Percentiles rank a stretch among this genome's conserved stretches.
Evolutionary conservation across 495 filamentous ascomycete genomes (phyloP).

Genomic region (Neurospora pannonica): DNA sequence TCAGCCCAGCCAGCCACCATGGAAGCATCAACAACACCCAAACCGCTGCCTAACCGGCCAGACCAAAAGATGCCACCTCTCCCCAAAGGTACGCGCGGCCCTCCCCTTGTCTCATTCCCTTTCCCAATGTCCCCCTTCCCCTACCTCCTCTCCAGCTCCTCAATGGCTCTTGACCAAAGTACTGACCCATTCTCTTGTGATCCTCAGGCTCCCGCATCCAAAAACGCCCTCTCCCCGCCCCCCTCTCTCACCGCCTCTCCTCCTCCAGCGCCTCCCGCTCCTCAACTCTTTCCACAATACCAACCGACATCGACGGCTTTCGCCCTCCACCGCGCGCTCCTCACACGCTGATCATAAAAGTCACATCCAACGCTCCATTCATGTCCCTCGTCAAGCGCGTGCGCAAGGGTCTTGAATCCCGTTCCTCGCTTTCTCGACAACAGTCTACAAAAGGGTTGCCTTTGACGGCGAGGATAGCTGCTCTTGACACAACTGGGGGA

Average conservation of each 20-base stretch:
- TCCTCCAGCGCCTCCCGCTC: conserved; percentile 20
- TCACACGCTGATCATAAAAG: conserved; percentile 52
- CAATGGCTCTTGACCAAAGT: background rate
- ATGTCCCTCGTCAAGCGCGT: conserved; percentile 76
- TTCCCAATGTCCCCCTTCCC: background rate
- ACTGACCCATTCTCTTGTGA: background rate
- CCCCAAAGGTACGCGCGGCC: conserved; percentile 30
- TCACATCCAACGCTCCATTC: conserved; percentile 67
- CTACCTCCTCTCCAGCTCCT: background rate
- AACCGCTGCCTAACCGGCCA: conserved; percentile 14
- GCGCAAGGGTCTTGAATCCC: conserved; percentile 60
- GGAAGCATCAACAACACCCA: background rate
- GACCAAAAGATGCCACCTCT: conserved; percentile 36
- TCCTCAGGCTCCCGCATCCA: conserved; percentile 17
- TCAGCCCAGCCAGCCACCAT: background rate
- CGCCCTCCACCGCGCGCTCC: conserved; percentile 45
- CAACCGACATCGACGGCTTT: conserved; percentile 66
- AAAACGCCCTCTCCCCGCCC: conserved; percentile 18
- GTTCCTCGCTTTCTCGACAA: conserved; percentile 53
- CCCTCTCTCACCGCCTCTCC: background rate
- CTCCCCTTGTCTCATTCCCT: background rate
- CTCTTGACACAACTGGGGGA: conserved; percentile 19
- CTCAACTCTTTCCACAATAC: conserved; percentile 26
- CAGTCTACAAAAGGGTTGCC: conserved; percentile 24
- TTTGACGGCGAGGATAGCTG: conserved; percentile 32